Percentiles rank a stretch among this genome's conserved stretches.
Conservation (phyloP, 164 flowering plant genomes). For the Berberis thunbergii region DNA sequence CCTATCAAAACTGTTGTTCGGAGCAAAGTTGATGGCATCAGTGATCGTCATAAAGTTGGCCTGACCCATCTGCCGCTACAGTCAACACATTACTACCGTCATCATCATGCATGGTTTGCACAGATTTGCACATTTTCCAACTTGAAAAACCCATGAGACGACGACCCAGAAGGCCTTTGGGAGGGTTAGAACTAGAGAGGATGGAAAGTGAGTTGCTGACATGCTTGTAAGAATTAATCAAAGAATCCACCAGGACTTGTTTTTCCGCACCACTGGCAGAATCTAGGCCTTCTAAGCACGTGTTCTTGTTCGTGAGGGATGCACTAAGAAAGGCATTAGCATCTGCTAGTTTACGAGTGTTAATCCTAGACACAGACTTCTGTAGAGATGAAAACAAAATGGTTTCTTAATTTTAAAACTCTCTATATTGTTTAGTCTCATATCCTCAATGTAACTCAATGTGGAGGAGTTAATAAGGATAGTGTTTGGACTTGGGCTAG, state of each 20-base stretch:
- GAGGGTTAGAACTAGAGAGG: slow-evolving; percentile 18
- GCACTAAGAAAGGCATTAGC: slow-evolving; percentile 69
- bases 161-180: slow-evolving; percentile 15
- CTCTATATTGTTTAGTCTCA: too few relatives aligned
- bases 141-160: slow-evolving; percentile 42
- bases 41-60: slow-evolving; percentile 63
- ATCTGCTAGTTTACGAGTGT: slow-evolving; percentile 28
- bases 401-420: too few relatives aligned
- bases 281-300: slow-evolving; percentile 77
- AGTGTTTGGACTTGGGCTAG: too few relatives aligned
- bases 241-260: slow-evolving; percentile 27
- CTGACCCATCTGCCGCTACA: slow-evolving; percentile 71
- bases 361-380: slow-evolving; percentile 38
- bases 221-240: slow-evolving; percentile 37
- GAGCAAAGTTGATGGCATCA: slow-evolving; percentile 71
- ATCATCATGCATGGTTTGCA: slow-evolving; percentile 38
- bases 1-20: slow-evolving; percentile 52
- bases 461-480: too few relatives aligned
- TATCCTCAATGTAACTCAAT: too few relatives aligned
- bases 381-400: slow-evolving; percentile 20
- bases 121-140: slow-evolving; percentile 37
- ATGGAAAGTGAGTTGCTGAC: slow-evolving; percentile 67
- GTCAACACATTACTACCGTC: slow-evolving; percentile 37
- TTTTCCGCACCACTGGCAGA: slow-evolving; percentile 58
- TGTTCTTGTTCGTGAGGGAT: slow-evolving; percentile 79